A percentile compares a stretch with the other conserved stretches of the same genome.
Conservation (phyloP, 495 filamentous ascomycete genomes). For the Xylaria flabelliformis region DNA sequence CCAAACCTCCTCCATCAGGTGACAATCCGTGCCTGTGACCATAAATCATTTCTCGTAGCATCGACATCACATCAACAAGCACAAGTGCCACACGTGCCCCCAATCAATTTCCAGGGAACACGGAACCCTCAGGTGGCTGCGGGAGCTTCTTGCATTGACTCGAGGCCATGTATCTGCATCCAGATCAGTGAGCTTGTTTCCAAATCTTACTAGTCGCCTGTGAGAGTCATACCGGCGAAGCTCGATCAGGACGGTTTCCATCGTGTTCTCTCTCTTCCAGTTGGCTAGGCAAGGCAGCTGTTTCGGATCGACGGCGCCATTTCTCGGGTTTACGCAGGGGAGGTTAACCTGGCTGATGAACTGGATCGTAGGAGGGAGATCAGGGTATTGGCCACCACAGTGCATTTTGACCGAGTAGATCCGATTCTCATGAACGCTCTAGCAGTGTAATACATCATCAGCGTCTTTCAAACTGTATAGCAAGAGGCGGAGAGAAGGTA, state of each 20-base stretch:
- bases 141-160: constrained; percentile 92
- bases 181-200: background rate
- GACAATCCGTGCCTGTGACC: background rate
- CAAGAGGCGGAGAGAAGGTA: too few relatives aligned
- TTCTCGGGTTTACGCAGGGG: constrained; percentile 81
- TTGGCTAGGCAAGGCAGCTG: constrained; percentile 82
- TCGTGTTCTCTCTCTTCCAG: constrained; percentile 88
- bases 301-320: constrained; percentile 84
- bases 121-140: constrained; percentile 89
- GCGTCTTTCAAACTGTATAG: background rate
- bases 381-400: constrained; percentile 89
- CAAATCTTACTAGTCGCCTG: constrained; percentile 32
- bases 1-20: background rate
- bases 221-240: constrained; percentile 67
- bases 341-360: constrained; percentile 95
- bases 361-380: constrained; percentile 83
- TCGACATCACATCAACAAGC: background rate
- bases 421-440: constrained; percentile 97
- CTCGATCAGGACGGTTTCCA: constrained; percentile 93
- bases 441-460: constrained; percentile 24
- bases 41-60: constrained; percentile 23
- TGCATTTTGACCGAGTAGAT: constrained; percentile 99
- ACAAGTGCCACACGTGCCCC: background rate
- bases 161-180: constrained; percentile 86
- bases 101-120: constrained; percentile 54